These are phyloP conservation scores for Prinsepia uniflora DNA, from an alignment of 306 rosid species.

Conservation along the genomic window DNA sequence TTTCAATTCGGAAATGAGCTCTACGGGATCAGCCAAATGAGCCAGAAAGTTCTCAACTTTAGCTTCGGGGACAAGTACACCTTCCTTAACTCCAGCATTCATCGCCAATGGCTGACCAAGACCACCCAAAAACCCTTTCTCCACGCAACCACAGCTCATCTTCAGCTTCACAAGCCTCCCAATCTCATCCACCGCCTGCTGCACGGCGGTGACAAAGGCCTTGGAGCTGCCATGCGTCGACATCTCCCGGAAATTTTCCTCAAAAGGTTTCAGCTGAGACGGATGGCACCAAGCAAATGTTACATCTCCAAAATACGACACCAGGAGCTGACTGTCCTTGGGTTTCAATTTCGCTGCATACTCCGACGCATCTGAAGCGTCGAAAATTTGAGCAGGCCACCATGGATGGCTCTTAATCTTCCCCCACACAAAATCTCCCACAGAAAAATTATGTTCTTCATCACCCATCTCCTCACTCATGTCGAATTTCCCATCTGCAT, in stretches of 20 bases:
- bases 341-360: constrained; percentile 48
- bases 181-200: constrained; percentile 57
- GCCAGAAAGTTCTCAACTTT: constrained; percentile 37
- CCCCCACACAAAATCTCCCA: constrained; percentile 89
- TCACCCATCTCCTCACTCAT: constrained; percentile 30
- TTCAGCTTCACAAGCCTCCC: constrained; percentile 45
- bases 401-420: constrained; percentile 67
- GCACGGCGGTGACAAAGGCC: constrained; percentile 53
- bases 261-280: constrained; percentile 61
- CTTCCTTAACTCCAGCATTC: constrained; percentile 68
- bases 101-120: constrained; percentile 18
- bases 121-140: constrained; percentile 18
- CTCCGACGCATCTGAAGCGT: constrained; percentile 54
- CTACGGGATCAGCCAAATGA: constrained; percentile 34
- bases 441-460: constrained; percentile 31
- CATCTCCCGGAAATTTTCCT: constrained; percentile 57
- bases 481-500: neutral
- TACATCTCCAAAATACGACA: constrained; percentile 67
- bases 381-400: constrained; percentile 80
- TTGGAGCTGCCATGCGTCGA: constrained; percentile 44
- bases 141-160: constrained; percentile 38
- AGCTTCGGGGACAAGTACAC: constrained; percentile 49
- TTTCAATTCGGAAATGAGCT: constrained; percentile 54
- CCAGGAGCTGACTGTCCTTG: constrained; percentile 39
- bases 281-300: constrained; percentile 86